A percentile compares a stretch with the other conserved stretches of the same genome.
Conservation (phyloP, 2,329 filamentous ascomycete species). For the Nannizziopsis barbatae region DNA sequence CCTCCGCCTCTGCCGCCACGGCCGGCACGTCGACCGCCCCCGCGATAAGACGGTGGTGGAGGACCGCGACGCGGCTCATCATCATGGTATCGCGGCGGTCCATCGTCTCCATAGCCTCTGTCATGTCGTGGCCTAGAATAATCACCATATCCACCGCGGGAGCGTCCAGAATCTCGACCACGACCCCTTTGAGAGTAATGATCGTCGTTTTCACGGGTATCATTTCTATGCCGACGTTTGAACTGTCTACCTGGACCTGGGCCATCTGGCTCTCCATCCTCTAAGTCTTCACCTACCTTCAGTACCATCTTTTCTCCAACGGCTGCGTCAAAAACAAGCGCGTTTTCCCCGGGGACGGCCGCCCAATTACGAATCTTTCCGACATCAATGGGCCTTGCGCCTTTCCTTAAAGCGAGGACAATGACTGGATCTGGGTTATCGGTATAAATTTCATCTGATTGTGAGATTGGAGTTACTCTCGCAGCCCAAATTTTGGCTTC, state of each 20-base stretch:
- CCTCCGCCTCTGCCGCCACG: slow-evolving; percentile 35
- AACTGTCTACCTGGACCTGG: slow-evolving; percentile 48
- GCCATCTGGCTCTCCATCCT: slow-evolving; percentile 50
- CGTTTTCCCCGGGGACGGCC: slow-evolving; percentile 57
- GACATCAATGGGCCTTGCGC: slow-evolving; percentile 66
- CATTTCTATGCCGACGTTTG: slow-evolving; percentile 50
- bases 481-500: slow-evolving; percentile 84
- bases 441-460: slow-evolving; percentile 59
- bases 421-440: slow-evolving; percentile 69
- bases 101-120: slow-evolving; percentile 19
- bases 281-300: slow-evolving; percentile 61
- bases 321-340: slow-evolving; percentile 66
- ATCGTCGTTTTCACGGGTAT: slow-evolving; percentile 43
- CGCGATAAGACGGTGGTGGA: slow-evolving; percentile 17
- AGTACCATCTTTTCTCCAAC: slow-evolving; percentile 81
- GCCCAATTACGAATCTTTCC: slow-evolving; percentile 75
- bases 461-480: slow-evolving; percentile 59
- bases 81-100: slow-evolving; percentile 28
- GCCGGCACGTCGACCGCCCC: slow-evolving; percentile 32
- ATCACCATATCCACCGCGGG: slow-evolving; percentile 17
- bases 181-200: slow-evolving; percentile 20
- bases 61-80: slow-evolving; percentile 30
- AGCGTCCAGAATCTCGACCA: slow-evolving; percentile 21
- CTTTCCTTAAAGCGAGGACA: slow-evolving; percentile 68
- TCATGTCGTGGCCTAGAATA: slow-evolving; percentile 24